A percentile compares a stretch with the other conserved stretches of the same genome.
phyloP scores from a whole-genome alignment of 2,329 filamentous ascomycete species.

The Cladorrhinum sp. region DNA sequence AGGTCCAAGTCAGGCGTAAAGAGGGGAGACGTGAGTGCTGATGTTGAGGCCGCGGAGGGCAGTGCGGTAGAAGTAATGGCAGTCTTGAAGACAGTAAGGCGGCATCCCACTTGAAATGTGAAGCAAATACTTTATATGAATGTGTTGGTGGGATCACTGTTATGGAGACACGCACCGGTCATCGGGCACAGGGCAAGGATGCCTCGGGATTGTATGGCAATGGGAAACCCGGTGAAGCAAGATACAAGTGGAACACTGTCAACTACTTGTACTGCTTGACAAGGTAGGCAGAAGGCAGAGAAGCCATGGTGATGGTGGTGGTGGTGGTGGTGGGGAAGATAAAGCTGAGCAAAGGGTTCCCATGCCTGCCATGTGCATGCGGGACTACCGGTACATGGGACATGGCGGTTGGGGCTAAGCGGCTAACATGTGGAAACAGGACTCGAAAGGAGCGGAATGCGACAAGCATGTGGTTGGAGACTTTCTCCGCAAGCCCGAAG shows the following conservation, averaged over 20 bases:
- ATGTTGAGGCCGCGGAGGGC: constrained; percentile 83
- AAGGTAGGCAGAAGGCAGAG: too few species aligned
- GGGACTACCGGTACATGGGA: constrained; percentile 11
- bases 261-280: constrained; percentile 1
- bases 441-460: background rate
- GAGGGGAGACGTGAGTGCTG: constrained; percentile 71
- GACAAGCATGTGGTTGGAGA: constrained; percentile 17
- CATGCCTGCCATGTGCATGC: constrained; percentile 17
- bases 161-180: constrained; percentile 14
- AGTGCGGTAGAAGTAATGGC: constrained; percentile 90
- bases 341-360: background rate
- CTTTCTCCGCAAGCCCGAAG: constrained; percentile 34
- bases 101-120: constrained; percentile 63
- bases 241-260: constrained; percentile 6
- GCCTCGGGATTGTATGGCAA: constrained; percentile 23
- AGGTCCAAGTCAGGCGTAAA: constrained; percentile 59
- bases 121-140: constrained; percentile 4
- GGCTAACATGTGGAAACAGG: background rate
- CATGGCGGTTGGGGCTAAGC: constrained; percentile 1
- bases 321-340: background rate
- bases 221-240: constrained; percentile 9
- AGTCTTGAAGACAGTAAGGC: constrained; percentile 78
- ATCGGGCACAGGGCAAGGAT: constrained; percentile 21
- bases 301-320: too few species aligned
- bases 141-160: background rate